Conservation (phyloP, 1,284 basidiomycete species). For the Leucocoprinus gongylophorus region DNA sequence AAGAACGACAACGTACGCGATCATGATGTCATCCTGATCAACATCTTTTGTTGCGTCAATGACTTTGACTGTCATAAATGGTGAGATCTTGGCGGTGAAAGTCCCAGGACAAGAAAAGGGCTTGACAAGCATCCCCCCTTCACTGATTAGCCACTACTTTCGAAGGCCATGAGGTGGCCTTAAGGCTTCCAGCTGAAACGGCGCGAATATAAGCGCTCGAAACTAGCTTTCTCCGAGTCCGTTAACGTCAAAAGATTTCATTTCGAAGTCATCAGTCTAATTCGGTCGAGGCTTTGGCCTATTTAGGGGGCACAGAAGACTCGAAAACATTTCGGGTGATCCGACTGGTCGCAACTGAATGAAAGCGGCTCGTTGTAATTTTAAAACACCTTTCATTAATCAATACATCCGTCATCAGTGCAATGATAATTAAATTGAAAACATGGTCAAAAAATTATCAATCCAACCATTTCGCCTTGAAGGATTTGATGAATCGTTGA, state of each 20-base stretch:
- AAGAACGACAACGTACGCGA: constrained; percentile 4
- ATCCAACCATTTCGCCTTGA: neutral
- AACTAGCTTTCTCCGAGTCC: no score
- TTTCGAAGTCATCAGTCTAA: no score
- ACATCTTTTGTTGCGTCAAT: neutral
- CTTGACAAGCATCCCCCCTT: neutral
- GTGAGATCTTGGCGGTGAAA: neutral
- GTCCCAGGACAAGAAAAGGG: neutral
- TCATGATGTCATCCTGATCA: constrained; percentile 6
- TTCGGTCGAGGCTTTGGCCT: no score
- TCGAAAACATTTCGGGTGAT: no score
- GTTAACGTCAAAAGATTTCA: no score
- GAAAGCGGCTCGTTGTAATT: no score
- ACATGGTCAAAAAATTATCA: neutral
- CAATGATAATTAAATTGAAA: neutral
- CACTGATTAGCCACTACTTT: no score
- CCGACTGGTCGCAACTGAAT: no score
- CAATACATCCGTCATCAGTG: neutral
- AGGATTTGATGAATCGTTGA: neutral
- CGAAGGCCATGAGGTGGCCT: no score
- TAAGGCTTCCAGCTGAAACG: no score
- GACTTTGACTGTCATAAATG: neutral
- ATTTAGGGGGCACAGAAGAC: no score
- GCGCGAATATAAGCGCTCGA: no score
- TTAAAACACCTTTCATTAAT: neutral